Evolutionary conservation across 2,329 filamentous ascomycete species (phyloP).

Genomic region (Alternaria postmessia): DNA sequence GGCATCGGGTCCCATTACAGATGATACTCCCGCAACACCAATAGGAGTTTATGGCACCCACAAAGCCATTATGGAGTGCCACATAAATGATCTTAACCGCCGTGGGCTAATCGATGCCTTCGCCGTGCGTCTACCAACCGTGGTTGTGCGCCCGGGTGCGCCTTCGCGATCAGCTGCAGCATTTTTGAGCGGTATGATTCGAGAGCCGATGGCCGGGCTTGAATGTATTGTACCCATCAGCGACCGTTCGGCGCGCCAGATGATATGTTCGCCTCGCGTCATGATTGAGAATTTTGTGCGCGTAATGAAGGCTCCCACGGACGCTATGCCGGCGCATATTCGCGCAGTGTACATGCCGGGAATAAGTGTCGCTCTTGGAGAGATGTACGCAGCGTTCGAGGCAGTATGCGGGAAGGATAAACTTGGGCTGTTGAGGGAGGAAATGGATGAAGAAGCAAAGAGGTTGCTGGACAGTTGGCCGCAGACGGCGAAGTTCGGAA

Average conservation of each 20-base stretch:
- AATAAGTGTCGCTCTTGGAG: constrained; percentile 58
- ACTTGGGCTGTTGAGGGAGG: constrained; percentile 57
- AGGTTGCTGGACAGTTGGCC: constrained; percentile 12
- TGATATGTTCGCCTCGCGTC: constrained; percentile 64
- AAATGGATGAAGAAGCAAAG: constrained; percentile 10
- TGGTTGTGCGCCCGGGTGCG: constrained; percentile 65
- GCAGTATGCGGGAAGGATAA: constrained; percentile 61
- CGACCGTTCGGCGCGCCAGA: constrained; percentile 57
- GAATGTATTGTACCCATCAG: constrained; percentile 54
- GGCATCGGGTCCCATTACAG: constrained; percentile 51
- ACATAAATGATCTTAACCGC: constrained; percentile 67
- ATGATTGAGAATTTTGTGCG: constrained; percentile 62
- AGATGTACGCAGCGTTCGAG: constrained; percentile 63
- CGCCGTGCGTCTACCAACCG: constrained; percentile 65
- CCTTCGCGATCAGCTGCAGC: constrained; percentile 66
- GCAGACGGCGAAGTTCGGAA: constrained; percentile 6
- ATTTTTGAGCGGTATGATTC: constrained; percentile 69
- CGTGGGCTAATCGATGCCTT: constrained; percentile 64
- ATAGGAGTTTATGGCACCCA: constrained; percentile 67
- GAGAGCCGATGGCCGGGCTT: constrained; percentile 60
- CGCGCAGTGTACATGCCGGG: constrained; percentile 56
- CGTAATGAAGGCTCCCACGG: constrained; percentile 57
- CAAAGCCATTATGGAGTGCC: constrained; percentile 66
- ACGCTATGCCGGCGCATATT: constrained; percentile 49
- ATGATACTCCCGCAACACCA: constrained; percentile 54